Conservation (phyloP, 2,329 filamentous ascomycete species). For the Colletotrichum acutatum region DNA sequence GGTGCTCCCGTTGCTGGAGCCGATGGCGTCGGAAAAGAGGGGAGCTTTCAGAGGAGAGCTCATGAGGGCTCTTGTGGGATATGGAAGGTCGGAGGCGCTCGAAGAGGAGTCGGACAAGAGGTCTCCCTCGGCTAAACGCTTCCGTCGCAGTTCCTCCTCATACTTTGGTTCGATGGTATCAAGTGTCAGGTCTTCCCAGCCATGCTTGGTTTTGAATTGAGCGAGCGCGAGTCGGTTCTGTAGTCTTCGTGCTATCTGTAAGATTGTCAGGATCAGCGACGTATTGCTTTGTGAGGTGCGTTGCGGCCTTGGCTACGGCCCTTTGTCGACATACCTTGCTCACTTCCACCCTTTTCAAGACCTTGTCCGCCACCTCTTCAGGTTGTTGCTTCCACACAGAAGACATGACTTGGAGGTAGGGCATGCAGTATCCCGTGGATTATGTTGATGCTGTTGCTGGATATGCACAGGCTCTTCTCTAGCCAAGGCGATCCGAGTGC, state of each 20-base stretch:
- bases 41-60: conserved; percentile 87
- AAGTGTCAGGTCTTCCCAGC: conserved; percentile 90
- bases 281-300: neutral
- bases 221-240: conserved; percentile 95
- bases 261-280: conserved; percentile 5
- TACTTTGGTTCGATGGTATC: conserved; percentile 87
- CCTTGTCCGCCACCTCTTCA: conserved; percentile 73
- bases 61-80: conserved; percentile 75
- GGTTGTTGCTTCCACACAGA: conserved; percentile 73
- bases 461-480: neutral
- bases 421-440: neutral
- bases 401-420: conserved; percentile 56
- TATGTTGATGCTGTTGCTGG: neutral
- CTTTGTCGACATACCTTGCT: conserved; percentile 72
- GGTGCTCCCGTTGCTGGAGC: conserved; percentile 74
- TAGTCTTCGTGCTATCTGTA: conserved; percentile 89
- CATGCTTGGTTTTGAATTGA: conserved; percentile 97
- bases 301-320: conserved; percentile 16
- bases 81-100: conserved; percentile 81
- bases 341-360: conserved; percentile 78
- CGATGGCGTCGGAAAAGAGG: conserved; percentile 85
- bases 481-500: neutral
- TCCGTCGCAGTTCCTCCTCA: conserved; percentile 81
- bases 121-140: conserved; percentile 76
- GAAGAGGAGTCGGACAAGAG: conserved; percentile 89